Evolutionary conservation across 1,139 yeast genomes (phyloP).

Genomic region (Yamadazyma kanchanaburiensis): DNA sequence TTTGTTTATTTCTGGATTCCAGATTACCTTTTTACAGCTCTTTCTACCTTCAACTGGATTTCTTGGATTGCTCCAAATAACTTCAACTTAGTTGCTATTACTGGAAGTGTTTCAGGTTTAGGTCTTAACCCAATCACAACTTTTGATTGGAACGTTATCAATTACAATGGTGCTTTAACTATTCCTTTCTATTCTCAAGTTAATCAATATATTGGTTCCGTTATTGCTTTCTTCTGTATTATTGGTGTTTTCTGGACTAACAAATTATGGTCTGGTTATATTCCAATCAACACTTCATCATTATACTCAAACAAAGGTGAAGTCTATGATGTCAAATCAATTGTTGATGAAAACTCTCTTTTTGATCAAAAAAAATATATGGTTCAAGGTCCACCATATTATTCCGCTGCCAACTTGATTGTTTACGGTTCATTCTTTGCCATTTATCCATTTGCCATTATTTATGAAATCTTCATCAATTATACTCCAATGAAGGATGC

Average conservation of each 20-base stretch:
- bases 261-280: conserved; percentile 32
- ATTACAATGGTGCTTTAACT: conserved; percentile 31
- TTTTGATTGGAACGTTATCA: conserved; percentile 43
- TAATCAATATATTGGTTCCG: conserved; percentile 28
- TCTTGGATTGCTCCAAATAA: conserved; percentile 40
- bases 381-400: conserved; percentile 52
- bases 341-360: conserved; percentile 23
- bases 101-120: conserved; percentile 36
- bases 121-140: conserved; percentile 43
- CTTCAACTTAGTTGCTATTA: conserved; percentile 34
- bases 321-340: conserved; percentile 26
- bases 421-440: conserved; percentile 38
- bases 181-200: conserved; percentile 35
- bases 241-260: conserved; percentile 30
- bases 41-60: conserved; percentile 43
- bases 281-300: conserved; percentile 36
- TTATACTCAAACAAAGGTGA: conserved; percentile 30
- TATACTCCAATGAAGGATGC: conserved; percentile 39
- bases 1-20: conserved; percentile 43
- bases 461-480: conserved; percentile 34
- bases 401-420: conserved; percentile 49
- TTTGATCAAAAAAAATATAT: conserved; percentile 36
- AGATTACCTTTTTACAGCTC: conserved; percentile 32
- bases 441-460: conserved; percentile 38
- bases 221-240: conserved; percentile 29